Percentiles rank a stretch among this genome's conserved stretches.
phyloP scores from a whole-genome alignment of 2,329 filamentous ascomycete genomes.

The Ophiocordyceps australis region DNA sequence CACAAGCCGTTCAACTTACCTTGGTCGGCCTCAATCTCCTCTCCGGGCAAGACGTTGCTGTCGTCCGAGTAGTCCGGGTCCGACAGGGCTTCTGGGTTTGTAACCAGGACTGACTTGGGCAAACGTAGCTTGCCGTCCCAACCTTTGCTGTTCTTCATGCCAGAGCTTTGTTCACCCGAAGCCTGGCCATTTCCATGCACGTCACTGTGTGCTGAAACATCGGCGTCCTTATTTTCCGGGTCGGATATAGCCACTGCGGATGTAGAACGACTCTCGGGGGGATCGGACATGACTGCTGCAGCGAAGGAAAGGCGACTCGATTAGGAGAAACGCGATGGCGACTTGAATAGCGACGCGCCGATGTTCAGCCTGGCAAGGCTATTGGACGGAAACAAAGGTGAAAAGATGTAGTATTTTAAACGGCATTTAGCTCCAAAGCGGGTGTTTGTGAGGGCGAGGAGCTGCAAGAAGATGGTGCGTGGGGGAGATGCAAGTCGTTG shows the following conservation, averaged over 20 bases:
- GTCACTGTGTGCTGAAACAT: slow-evolving; percentile 26
- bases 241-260: slow-evolving; percentile 18
- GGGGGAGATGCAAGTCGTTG: too few species aligned
- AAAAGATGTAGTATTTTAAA: too few species aligned
- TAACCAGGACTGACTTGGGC: slow-evolving; percentile 39
- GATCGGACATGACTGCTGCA: too few species aligned
- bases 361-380: too few species aligned
- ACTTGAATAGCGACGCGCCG: too few species aligned
- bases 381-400: too few species aligned
- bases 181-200: slow-evolving; percentile 23
- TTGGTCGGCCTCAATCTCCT: slow-evolving; percentile 68
- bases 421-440: too few species aligned
- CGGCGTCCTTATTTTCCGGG: slow-evolving; percentile 17
- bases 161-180: slow-evolving; percentile 23
- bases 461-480: too few species aligned
- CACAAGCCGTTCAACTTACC: slow-evolving; percentile 24
- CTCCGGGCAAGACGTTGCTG: slow-evolving; percentile 47
- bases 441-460: too few species aligned
- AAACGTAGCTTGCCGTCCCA: slow-evolving; percentile 76
- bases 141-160: slow-evolving; percentile 43
- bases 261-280: neutral
- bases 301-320: too few species aligned
- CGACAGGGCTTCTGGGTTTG: slow-evolving; percentile 66
- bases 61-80: slow-evolving; percentile 73
- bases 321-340: too few species aligned